Conservation (phyloP, 306 rosid genomes). For the Vigna reflexopilosa region DNA sequence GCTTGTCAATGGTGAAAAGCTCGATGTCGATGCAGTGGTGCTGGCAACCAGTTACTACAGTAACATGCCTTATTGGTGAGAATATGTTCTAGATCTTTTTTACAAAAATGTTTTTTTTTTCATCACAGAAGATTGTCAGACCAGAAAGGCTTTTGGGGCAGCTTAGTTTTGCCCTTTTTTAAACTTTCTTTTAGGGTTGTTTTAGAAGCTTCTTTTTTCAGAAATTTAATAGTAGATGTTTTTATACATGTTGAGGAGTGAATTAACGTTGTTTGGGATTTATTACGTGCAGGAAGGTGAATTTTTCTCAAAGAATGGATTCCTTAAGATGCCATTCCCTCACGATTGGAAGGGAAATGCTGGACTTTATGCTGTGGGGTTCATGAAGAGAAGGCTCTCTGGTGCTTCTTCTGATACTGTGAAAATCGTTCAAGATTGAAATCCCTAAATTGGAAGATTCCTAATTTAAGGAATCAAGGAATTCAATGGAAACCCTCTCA, state of each 20-base stretch:
- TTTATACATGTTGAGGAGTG: neutral
- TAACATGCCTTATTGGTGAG: conserved; percentile 93
- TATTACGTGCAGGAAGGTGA: conserved; percentile 72
- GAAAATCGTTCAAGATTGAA: conserved; percentile 69
- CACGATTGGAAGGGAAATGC: conserved; percentile 89
- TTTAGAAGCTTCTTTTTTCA: conserved; percentile 37
- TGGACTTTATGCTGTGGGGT: conserved; percentile 91
- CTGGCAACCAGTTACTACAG: conserved; percentile 91
- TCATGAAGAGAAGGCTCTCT: conserved; percentile 91
- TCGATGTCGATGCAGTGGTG: conserved; percentile 71
- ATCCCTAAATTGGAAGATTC: too few relatives aligned
- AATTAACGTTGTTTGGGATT: conserved; percentile 46
- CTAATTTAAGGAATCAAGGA: too few relatives aligned
- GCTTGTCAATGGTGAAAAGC: conserved; percentile 62
- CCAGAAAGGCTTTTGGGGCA: conserved; percentile 20
- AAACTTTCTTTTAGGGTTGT: neutral
- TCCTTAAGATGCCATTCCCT: conserved; percentile 79
- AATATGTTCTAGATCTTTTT: conserved; percentile 27
- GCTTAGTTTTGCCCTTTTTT: conserved; percentile 3
- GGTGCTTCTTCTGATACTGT: conserved; percentile 88
- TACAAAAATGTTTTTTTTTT: neutral
- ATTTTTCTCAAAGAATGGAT: conserved; percentile 82
- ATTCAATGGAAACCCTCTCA: too few relatives aligned
- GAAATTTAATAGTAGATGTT: neutral
- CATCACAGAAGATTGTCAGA: conserved; percentile 38